phyloP scores from a whole-genome alignment of 371 early-diverging fungal species.

The Circinella minor region DNA sequence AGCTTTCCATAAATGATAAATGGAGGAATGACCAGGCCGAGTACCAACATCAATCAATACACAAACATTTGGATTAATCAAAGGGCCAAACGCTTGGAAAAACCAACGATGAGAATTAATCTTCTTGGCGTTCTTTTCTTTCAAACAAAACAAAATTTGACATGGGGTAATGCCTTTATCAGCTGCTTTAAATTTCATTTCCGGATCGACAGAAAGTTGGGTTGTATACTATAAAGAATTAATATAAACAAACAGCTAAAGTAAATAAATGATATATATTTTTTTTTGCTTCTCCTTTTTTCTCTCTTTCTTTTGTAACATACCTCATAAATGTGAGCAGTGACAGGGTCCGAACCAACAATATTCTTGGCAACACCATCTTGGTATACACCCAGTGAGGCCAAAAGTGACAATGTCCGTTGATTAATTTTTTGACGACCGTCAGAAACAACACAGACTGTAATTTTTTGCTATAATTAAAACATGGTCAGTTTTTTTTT shows the following conservation, averaged over 20 bases:
- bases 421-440: slow-evolving; percentile 80
- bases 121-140: slow-evolving; percentile 74
- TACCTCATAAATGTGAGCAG: slow-evolving; percentile 90
- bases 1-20: slow-evolving; percentile 82
- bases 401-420: slow-evolving; percentile 80
- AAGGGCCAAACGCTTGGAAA: slow-evolving; percentile 84
- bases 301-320: not conserved
- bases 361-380: slow-evolving; percentile 85
- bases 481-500: not conserved
- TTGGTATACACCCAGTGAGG: slow-evolving; percentile 90
- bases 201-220: slow-evolving; percentile 68
- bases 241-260: not conserved
- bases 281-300: no score
- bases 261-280: no score
- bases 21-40: slow-evolving; percentile 65
- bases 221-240: slow-evolving; percentile 70
- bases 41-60: slow-evolving; percentile 87
- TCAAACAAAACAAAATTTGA: slow-evolving; percentile 82
- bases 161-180: slow-evolving; percentile 76
- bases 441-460: slow-evolving; percentile 89
- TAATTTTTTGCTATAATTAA: slow-evolving; percentile 75
- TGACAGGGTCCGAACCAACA: slow-evolving; percentile 68
- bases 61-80: slow-evolving; percentile 77
- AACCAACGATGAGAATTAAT: slow-evolving; percentile 93
- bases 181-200: slow-evolving; percentile 63